These are phyloP conservation scores for Phyllosticta ampelicida DNA, from an alignment of 2,329 filamentous ascomycete species.

Conservation along the genomic window DNA sequence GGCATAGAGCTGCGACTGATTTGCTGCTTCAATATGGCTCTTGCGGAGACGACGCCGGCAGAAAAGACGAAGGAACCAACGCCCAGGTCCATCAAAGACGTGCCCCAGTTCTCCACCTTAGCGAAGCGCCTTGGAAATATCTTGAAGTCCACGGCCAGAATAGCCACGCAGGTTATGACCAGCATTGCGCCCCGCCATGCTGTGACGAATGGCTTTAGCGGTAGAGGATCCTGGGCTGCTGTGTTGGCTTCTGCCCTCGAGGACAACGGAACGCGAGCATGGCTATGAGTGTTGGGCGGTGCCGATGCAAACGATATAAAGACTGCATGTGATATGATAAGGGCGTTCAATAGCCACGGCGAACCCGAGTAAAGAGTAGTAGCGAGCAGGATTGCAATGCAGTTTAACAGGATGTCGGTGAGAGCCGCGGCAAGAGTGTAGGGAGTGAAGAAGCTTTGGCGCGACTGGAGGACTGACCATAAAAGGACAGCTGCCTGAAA, in stretches of 20 bases:
- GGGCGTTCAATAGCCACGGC: constrained; percentile 61
- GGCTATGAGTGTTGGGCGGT: constrained; percentile 12
- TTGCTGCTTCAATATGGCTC: constrained; percentile 63
- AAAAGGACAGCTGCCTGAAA: constrained; percentile 66
- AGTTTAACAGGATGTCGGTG: constrained; percentile 81
- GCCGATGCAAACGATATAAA: constrained; percentile 44
- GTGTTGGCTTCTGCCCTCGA: constrained; percentile 14
- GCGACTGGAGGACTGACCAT: constrained; percentile 80
- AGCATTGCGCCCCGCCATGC: constrained; percentile 88
- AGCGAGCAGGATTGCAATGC: constrained; percentile 69
- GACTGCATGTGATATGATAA: constrained; percentile 62
- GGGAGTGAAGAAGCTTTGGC: constrained; percentile 68
- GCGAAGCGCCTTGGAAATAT: constrained; percentile 90
- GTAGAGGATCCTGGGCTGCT: constrained; percentile 42
- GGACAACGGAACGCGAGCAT: constrained; percentile 17
- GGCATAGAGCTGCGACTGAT: constrained; percentile 41
- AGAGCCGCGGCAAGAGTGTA: constrained; percentile 58
- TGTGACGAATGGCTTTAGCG: constrained; percentile 85
- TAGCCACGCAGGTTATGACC: constrained; percentile 77
- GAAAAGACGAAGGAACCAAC: constrained; percentile 97
- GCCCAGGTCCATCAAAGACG: constrained; percentile 96
- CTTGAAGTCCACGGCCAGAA: constrained; percentile 92
- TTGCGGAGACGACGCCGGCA: constrained; percentile 78
- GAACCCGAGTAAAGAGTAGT: constrained; percentile 72
- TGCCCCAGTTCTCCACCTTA: constrained; percentile 99